These are phyloP conservation scores for Xerocomellus chrysenteron DNA, from an alignment of 768 basidiomycete genomes.

Conservation along the genomic window DNA sequence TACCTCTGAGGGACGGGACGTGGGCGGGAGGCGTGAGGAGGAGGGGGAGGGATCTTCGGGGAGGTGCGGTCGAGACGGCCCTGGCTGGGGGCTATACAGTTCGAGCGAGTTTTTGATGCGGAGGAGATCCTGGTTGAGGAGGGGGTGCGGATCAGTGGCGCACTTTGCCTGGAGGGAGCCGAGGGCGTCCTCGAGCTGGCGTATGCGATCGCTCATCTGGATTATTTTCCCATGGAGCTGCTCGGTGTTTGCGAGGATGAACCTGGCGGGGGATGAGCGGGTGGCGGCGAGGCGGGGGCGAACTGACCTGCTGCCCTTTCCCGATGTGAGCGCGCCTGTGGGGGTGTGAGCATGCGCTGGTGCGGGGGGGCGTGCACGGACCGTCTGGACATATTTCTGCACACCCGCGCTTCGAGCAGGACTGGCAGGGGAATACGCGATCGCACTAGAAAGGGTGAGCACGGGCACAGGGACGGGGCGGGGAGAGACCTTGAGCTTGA, in stretches of 20 bases:
- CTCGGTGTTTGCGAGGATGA: conserved; percentile 67
- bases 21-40: conserved; percentile 8
- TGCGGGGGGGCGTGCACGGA: conserved; percentile 14
- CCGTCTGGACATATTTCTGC: conserved; percentile 63
- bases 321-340: conserved; percentile 58
- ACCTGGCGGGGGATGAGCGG: conserved; percentile 37
- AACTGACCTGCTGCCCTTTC: conserved; percentile 59
- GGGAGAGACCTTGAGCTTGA: conserved; percentile 55
- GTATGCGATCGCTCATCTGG: conserved; percentile 60
- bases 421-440: conserved; percentile 65
- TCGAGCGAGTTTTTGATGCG: conserved; percentile 69
- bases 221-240: conserved; percentile 64
- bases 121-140: conserved; percentile 56
- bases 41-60: conserved; percentile 15
- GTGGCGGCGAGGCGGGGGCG: neutral
- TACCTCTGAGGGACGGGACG: conserved; percentile 29
- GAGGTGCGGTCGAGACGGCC: neutral
- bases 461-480: neutral
- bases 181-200: conserved; percentile 61
- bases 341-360: neutral
- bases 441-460: conserved; percentile 46
- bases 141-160: conserved; percentile 48
- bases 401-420: conserved; percentile 65
- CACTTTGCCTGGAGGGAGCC: conserved; percentile 50
- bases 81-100: conserved; percentile 44